Conservation (phyloP, 495 filamentous ascomycete species). For the Penicillium canariense region DNA sequence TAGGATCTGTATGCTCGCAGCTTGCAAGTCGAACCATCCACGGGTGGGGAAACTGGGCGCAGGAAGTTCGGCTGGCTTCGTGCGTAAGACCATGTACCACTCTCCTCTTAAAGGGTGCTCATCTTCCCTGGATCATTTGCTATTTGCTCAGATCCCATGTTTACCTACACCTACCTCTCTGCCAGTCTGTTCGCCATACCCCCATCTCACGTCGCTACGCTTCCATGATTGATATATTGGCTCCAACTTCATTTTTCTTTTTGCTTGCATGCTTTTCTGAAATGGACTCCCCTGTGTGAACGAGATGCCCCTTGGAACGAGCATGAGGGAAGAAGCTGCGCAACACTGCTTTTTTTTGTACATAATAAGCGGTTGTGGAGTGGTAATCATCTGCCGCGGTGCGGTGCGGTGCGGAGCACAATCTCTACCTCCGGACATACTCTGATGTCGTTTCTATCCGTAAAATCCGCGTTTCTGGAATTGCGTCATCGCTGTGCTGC, state of each 20-base stretch:
- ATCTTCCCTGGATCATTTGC: not conserved
- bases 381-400: constrained; percentile 6
- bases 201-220: constrained; percentile 29
- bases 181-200: constrained; percentile 6
- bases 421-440: constrained; percentile 10
- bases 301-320: constrained; percentile 18
- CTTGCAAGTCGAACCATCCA: constrained; percentile 45
- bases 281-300: constrained; percentile 11
- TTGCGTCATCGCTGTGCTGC: too few species aligned
- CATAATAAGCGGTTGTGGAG: constrained; percentile 20
- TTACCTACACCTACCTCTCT: not conserved
- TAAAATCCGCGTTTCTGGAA: not conserved
- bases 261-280: constrained; percentile 12
- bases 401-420: constrained; percentile 4
- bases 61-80: constrained; percentile 49
- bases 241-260: constrained; percentile 3
- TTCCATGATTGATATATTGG: constrained; percentile 30
- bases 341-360: constrained; percentile 16
- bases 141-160: too few species aligned
- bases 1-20: constrained; percentile 48
- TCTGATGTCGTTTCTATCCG: not conserved
- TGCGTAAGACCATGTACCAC: constrained; percentile 15
- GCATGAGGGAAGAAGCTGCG: constrained; percentile 10
- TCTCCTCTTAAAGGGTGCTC: not conserved
- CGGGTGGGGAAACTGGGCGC: constrained; percentile 37